Conservation (phyloP, 2,329 filamentous ascomycete species). For the Aspergillus quadrilineatus region DNA sequence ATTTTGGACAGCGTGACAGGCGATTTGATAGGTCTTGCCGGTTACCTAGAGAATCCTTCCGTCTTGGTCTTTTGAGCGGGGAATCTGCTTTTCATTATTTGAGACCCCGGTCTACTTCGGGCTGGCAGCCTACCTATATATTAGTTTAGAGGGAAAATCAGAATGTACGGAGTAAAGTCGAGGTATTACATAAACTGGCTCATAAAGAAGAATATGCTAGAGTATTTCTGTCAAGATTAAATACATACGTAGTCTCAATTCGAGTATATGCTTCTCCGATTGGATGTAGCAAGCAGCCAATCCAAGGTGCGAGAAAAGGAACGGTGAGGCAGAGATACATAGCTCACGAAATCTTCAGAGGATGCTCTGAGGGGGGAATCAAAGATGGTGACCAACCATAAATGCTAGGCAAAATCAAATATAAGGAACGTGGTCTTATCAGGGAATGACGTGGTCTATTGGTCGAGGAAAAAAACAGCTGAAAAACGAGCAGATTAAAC, state of each 20-base stretch:
- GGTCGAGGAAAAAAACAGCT: background rate
- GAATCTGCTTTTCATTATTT: background rate
- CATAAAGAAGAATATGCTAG: background rate
- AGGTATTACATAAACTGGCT: background rate
- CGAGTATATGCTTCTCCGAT: slow-evolving; percentile 16
- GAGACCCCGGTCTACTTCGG: background rate
- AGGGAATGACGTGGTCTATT: slow-evolving; percentile 25
- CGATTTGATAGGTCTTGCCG: background rate
- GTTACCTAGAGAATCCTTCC: background rate
- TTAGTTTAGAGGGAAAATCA: background rate
- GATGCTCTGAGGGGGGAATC: slow-evolving; percentile 22
- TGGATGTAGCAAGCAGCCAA: slow-evolving; percentile 3
- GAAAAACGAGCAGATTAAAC: slow-evolving; percentile 18
- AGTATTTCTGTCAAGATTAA: slow-evolving; percentile 25
- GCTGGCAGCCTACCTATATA: background rate
- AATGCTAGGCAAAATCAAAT: slow-evolving; percentile 22
- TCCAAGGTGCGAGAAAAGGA: slow-evolving; percentile 12
- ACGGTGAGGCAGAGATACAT: slow-evolving; percentile 17
- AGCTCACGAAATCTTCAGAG: slow-evolving; percentile 14
- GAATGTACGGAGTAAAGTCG: background rate
- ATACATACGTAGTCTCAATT: slow-evolving; percentile 24
- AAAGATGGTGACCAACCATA: slow-evolving; percentile 22
- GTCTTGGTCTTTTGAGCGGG: background rate
- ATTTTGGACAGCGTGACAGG: background rate
- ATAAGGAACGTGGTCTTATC: slow-evolving; percentile 20